Evolutionary conservation across 2,329 filamentous ascomycete genomes (phyloP).

Genomic region (Calonectria pauciramosa): DNA sequence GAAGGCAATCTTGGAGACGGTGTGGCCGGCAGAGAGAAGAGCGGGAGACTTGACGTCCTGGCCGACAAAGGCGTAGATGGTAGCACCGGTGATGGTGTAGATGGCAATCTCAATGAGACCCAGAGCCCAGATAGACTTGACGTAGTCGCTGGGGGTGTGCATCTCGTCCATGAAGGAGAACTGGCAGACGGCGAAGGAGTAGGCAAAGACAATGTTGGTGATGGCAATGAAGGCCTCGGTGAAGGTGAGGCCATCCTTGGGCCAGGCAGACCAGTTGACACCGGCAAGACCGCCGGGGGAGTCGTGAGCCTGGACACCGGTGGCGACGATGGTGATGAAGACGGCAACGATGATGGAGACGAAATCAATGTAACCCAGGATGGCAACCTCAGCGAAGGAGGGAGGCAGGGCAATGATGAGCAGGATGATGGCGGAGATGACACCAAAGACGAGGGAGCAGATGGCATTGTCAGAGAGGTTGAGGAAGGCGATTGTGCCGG

Average conservation of each 20-base stretch:
- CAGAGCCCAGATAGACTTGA: constrained; percentile 67
- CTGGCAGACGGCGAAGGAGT: constrained; percentile 25
- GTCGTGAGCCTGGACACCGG: constrained; percentile 7
- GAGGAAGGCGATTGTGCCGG: constrained; percentile 72
- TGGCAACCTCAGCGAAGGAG: constrained; percentile 54
- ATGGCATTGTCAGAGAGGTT: constrained; percentile 51
- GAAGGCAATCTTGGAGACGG: constrained; percentile 73
- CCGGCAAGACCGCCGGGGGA: not conserved
- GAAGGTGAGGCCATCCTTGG: constrained; percentile 56
- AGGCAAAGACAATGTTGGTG: constrained; percentile 61
- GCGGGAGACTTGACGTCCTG: constrained; percentile 72
- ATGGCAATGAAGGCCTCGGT: constrained; percentile 68
- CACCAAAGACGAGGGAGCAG: constrained; percentile 47
- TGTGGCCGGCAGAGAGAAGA: constrained; percentile 69
- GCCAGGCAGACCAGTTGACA: constrained; percentile 51
- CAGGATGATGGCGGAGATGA: constrained; percentile 54
- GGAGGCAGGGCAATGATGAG: constrained; percentile 55
- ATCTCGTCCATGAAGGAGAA: constrained; percentile 30
- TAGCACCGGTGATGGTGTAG: constrained; percentile 72
- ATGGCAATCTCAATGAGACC: constrained; percentile 70
- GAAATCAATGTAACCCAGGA: constrained; percentile 57
- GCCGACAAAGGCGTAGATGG: constrained; percentile 78
- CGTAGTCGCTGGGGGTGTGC: constrained; percentile 53
- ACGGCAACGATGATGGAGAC: constrained; percentile 67
- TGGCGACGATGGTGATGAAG: constrained; percentile 50